Percentiles rank a stretch among this genome's conserved stretches.
Evolutionary conservation across 129 eudicot genomes (phyloP).

Genomic region (Logfia minima): DNA sequence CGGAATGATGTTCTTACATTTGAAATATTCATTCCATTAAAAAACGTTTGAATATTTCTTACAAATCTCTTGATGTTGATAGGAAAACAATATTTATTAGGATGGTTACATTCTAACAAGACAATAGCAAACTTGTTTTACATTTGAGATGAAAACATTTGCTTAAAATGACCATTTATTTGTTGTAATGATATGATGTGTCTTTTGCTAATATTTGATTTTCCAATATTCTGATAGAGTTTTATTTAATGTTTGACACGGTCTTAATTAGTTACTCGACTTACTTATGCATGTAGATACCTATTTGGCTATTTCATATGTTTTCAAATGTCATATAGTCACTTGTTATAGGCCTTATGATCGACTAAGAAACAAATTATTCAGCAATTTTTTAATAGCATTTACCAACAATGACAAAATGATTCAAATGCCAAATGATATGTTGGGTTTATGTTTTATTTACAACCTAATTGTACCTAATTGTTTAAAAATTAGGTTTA

Average conservation of each 20-base stretch:
- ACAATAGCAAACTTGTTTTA: slow-evolving; percentile 8
- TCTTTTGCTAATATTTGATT: neutral
- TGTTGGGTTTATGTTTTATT: no score
- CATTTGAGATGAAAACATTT: neutral
- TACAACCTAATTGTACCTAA: no score
- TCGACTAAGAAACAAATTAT: no score
- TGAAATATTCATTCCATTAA: neutral
- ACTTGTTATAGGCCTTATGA: neutral
- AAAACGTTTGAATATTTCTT: neutral
- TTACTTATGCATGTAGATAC: neutral
- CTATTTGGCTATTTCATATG: no score
- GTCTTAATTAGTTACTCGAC: neutral
- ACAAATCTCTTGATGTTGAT: neutral
- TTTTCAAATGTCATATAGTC: no score
- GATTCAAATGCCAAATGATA: no score
- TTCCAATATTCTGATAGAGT: neutral
- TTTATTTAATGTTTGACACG: neutral
- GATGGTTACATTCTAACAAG: slow-evolving; percentile 4
- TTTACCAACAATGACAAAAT: no score
- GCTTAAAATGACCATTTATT: neutral
- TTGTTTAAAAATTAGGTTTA: no score
- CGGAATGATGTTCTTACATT: slow-evolving; percentile 4
- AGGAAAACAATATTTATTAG: neutral
- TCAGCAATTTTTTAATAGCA: no score
- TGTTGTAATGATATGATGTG: neutral